Conservation (phyloP, 768 basidiomycete species). For the Lactifluus piperatus region DNA sequence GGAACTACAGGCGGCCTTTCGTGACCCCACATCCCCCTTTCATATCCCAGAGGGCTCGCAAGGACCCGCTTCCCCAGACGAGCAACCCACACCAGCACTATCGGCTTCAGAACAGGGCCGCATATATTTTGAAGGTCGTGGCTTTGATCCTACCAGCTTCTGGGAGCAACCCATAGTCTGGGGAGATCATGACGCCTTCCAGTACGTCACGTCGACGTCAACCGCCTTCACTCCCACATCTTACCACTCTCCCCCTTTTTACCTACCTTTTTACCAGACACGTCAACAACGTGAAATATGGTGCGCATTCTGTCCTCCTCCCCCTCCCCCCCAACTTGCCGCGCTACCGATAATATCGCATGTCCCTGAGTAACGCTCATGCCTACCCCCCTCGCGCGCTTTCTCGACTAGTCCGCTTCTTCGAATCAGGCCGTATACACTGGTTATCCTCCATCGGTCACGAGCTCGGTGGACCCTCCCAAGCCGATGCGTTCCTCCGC, state of each 20-base stretch:
- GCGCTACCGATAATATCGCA: not conserved
- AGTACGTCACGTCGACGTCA: slow-evolving; percentile 50
- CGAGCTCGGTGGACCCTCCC: slow-evolving; percentile 49
- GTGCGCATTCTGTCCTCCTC: slow-evolving; percentile 31
- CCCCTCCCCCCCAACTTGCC: not conserved
- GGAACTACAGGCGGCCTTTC: slow-evolving; percentile 55
- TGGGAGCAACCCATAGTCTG: slow-evolving; percentile 73
- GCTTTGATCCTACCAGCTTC: slow-evolving; percentile 57
- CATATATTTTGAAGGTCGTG: slow-evolving; percentile 35
- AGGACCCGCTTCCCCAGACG: slow-evolving; percentile 54
- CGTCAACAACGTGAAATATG: slow-evolving; percentile 69
- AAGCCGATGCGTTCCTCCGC: slow-evolving; percentile 47
- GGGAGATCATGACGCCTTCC: slow-evolving; percentile 75
- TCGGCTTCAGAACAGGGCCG: slow-evolving; percentile 32
- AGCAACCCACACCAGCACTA: slow-evolving; percentile 22
- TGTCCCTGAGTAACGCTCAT: not conserved
- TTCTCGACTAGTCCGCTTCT: slow-evolving; percentile 44
- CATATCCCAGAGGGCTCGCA: slow-evolving; percentile 48
- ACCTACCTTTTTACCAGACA: slow-evolving; percentile 39
- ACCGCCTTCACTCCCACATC: not conserved
- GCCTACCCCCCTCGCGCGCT: not conserved
- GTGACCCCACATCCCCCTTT: slow-evolving; percentile 57
- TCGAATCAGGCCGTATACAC: slow-evolving; percentile 65
- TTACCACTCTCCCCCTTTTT: not conserved
- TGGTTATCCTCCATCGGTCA: slow-evolving; percentile 55